A percentile compares a stretch with the other conserved stretches of the same genome.
These are phyloP conservation scores for Rostrohypoxylon terebratum DNA, from an alignment of 495 filamentous ascomycete genomes.

Conservation along the genomic window DNA sequence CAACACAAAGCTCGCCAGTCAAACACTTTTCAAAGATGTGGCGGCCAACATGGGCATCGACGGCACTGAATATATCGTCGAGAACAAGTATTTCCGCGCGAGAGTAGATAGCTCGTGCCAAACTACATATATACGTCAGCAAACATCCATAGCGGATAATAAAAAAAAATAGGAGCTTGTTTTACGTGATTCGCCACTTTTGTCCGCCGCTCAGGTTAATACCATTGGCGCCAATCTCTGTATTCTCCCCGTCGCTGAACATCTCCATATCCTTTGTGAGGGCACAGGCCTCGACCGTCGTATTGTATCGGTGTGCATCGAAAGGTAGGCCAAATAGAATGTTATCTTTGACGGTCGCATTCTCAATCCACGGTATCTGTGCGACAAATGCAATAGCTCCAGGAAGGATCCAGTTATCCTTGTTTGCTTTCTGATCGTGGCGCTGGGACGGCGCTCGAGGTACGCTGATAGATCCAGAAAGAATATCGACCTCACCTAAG, in stretches of 20 bases:
- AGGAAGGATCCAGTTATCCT: constrained; percentile 76
- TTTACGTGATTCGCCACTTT: constrained; percentile 77
- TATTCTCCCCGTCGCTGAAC: constrained; percentile 77
- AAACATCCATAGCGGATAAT: not conserved
- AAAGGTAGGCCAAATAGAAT: constrained; percentile 80
- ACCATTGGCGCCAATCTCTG: constrained; percentile 84
- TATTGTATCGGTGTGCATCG: constrained; percentile 70
- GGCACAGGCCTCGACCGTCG: constrained; percentile 76
- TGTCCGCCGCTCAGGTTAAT: constrained; percentile 89
- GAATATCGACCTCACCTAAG: constrained; percentile 71
- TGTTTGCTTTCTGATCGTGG: constrained; percentile 68
- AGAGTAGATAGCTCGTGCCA: constrained; percentile 83
- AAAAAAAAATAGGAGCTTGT: not conserved
- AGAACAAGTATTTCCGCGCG: constrained; percentile 81
- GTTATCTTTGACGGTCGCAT: constrained; percentile 79
- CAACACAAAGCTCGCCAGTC: constrained; percentile 73
- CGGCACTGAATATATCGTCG: constrained; percentile 87
- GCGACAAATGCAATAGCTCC: constrained; percentile 79
- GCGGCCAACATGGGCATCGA: constrained; percentile 79
- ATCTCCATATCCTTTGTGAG: constrained; percentile 79
- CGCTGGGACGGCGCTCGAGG: constrained; percentile 62
- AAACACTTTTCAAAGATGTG: constrained; percentile 82
- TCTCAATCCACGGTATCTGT: constrained; percentile 89
- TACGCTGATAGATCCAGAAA: constrained; percentile 63
- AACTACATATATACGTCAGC: constrained; percentile 43